Base-by-base conservation (phyloP, 768 basidiomycete genomes). In the Pleurotus platypus region DNA sequence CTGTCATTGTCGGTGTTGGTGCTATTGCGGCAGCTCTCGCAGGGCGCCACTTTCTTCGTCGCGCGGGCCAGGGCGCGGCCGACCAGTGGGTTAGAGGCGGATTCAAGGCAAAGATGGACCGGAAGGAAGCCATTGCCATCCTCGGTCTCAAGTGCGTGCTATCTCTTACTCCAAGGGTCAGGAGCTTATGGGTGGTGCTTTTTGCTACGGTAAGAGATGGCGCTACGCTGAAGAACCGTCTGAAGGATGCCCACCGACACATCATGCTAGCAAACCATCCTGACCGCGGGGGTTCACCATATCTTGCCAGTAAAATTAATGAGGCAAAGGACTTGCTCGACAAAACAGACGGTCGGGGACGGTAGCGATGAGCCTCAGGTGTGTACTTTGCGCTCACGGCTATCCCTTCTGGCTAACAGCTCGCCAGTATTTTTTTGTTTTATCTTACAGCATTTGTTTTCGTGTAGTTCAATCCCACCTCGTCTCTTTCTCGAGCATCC, bases 201-300 rank as follows among this genome's bases (percentile, higher is more conserved):
- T 9, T 35, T 35, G 53, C 37, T 15, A 35, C 39, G 46, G 6
- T 1, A 67, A 99, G 96, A 72, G 96, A 98, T 61, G 84, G 86
- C 15, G 81, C 91, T 8, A 78, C 77, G 56, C 74, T 96, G n/a
- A 81, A 84, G n/a, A 82, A 68, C 54, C 85, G 79, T 69, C 70
- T 98, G 57, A 98, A 98, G 75, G 96, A 98, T 64, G 94, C 97
- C 0, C 97, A 99, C 73, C 86, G 96, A 56, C 84, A 89, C 38
- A 91, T 99, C 63, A 99, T 99, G 97, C 81, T 98, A 50, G 91
- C 94, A 26, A 99, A 99, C 73, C 97, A 99, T 75, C 97, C 97
- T 9, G 97, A 99, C 77, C 82, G 97, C 60, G 97, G 97, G 35
- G 97, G 97, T 27, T 92, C 94, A n/a, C 97, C 97, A 5, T 99